Evolutionary conservation across 2,329 filamentous ascomycete genomes (phyloP), one percentile per base, ranked within the genome.

Genomic region (Sporothrix mexicana): DNA sequence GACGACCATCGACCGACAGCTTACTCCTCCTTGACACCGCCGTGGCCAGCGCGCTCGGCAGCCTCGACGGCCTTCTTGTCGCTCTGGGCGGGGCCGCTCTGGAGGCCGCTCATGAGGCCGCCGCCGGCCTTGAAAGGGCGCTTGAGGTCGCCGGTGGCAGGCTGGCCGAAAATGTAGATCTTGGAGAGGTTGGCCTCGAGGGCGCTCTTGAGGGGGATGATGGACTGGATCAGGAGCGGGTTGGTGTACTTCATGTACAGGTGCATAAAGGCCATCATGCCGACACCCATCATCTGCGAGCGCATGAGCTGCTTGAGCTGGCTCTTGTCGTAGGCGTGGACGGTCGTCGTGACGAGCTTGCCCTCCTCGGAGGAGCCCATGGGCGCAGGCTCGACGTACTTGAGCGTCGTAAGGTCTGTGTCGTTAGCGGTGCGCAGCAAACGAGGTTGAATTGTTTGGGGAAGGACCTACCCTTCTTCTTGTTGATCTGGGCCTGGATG

Each of bases 231-330:
- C 80, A 98, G 87, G 69, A 99, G 93, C 57, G 96, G 96, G 90
- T 98, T 99, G 86, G 95, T 98, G 91, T 98, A 99, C 84, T 98
- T 95, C 88, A 99, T 93, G 91, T 98, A 99, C 75, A 99, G 77
- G 86, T 99, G 96, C 95, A 99, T 98, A 80, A 98, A 93, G 75
- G 84, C 90, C 95, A 99, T 98, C 95, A 99, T 99, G 82, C 89
- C 95, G 73, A 99, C 87, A 74, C 96, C 96, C 93, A 97, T 98
- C 79, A 97, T 85, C 86, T 98, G 95, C 76, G 91, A 89, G 83
- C 96, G 96, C 88, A 95, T 93, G 77, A 94, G 88, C 76, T 89
- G 86, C 84, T 92, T 92, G 81, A 98, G 88, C 86, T 98, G 95
- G 78, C 88, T 85, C 79, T 90, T 87, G 83, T 99, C 96, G 88